Base-by-base conservation (phyloP, 2,329 filamentous ascomycete genomes). In the Fusarium globosum region DNA sequence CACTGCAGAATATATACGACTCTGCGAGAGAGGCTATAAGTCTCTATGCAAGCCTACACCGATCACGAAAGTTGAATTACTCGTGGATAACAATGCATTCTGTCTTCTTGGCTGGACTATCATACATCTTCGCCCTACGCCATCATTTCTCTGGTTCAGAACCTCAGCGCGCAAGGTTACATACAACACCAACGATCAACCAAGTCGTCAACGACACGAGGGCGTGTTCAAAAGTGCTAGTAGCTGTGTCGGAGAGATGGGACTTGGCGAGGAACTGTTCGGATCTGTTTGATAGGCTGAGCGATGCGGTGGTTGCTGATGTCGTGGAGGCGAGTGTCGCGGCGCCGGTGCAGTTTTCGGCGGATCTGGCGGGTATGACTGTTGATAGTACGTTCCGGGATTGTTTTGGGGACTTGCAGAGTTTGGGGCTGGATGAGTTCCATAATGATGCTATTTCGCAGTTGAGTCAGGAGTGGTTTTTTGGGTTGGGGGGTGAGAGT, bases 71-170 rank as follows among this genome's bases (percentile, higher is more conserved):
- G 51, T 83, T 87, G 63, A 87, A 87, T 71, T 87, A 83, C 46
- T 84, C 82, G 0, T 87, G 85, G 85, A 83, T 87, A 33, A 86
- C 85, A 0, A 80, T 87, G 64, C 86, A 87, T 56, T 80, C 83
- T 1, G 81, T 86, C 4, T 87, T 87, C 72, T 82, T 86, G 64
- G 85, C 85, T 0, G 85, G 85, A 0, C 67, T 85, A 1, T 83
- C 83, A 0, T 86, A 85, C 55, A 81, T 86, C 6, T 86, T 86
- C 43, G 83, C 83, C 0, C 66, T 85, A 1, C 79, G 83, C 1
- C 79, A 82, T 3, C 84, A 85, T 59, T 81, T 85, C 38, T 82
- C 69, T 20, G 42, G 62, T 18, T 55, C 60, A 0, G 66, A 67
- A 8, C 53, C 57, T 1, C 41, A 13, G 14, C 61, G 59, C 21